Evolutionary conservation across 1,284 basidiomycete species (phyloP).

Genomic region (Sporisorium scitamineum): DNA sequence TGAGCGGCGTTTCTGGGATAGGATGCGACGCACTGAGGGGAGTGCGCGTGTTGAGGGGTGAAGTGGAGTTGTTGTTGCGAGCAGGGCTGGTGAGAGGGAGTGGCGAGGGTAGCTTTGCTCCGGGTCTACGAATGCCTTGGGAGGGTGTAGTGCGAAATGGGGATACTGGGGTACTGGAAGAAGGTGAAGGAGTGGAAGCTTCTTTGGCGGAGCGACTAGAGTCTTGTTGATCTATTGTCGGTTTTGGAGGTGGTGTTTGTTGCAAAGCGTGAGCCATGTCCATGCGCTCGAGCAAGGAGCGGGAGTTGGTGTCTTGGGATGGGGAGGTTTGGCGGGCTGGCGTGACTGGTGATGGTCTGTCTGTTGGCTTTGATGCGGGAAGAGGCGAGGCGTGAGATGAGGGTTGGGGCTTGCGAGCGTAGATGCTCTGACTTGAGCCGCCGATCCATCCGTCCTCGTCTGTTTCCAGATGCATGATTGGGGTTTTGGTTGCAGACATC

Average conservation of each 20-base stretch:
- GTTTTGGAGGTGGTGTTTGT: constrained; percentile 36
- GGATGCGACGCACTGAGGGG: constrained; percentile 60
- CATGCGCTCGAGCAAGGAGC: constrained; percentile 44
- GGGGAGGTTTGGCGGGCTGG: constrained; percentile 14
- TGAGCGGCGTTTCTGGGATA: constrained; percentile 60
- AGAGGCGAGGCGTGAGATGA: constrained; percentile 27
- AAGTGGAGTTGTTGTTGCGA: constrained; percentile 28
- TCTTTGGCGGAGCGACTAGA: background rate
- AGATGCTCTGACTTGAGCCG: constrained; percentile 54
- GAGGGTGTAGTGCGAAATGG: constrained; percentile 40
- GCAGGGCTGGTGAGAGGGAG: constrained; percentile 50
- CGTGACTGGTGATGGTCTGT: constrained; percentile 24
- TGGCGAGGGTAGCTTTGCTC: constrained; percentile 46
- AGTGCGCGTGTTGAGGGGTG: constrained; percentile 47
- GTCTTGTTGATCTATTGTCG: background rate
- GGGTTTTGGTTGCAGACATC: constrained; percentile 26
- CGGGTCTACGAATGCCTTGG: constrained; percentile 43
- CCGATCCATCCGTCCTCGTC: constrained; percentile 53
- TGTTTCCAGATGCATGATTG: constrained; percentile 38
- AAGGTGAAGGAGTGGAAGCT: constrained; percentile 19
- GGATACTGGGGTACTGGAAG: constrained; percentile 11
- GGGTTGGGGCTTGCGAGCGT: constrained; percentile 31
- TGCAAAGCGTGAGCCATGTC: constrained; percentile 27
- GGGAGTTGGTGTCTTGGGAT: background rate
- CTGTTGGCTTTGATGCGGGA: constrained; percentile 15